Evolutionary conservation across 352 stramenopile genomes (phyloP), one percentile per base, ranked within the genome.

Genomic region (Phytophthora rubi): DNA sequence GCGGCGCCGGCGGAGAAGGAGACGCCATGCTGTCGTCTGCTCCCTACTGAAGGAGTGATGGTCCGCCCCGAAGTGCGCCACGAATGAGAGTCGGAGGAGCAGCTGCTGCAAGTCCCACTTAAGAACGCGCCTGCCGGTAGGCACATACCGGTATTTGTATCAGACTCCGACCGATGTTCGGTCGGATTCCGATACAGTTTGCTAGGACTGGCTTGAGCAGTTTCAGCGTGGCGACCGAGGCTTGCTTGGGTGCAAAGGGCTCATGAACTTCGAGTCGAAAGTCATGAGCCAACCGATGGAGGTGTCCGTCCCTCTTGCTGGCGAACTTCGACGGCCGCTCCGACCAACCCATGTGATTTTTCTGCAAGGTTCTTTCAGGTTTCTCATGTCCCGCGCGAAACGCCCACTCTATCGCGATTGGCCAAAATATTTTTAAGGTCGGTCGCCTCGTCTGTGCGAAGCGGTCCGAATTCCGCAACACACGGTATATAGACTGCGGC

Each of bases 381-480:
- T 16, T 18, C 15, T 44, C 45, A 70, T 67, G 58, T 59, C 48
- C 28, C 59, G 23, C 6, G 8, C 45, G 45, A 52, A 52, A 52
- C 45, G 45, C 45, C 45, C 45, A 23, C 39, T 18, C 39, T 16
- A 16, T 18, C n/a, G 15, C 60, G 53, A 73, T 73, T 73, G 66
- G 66, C 21, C 47, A 32, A 39, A 69, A 61, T 51, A 49, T 49
- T 62, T 65, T 37, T 51, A 62, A 30, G 47, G 21, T 48, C 6
- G 28, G 8, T 39, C 39, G 68, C 2, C 68, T 52, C 62, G 56
- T 67, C 62, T 70, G 62, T 16, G 15, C 30, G 21, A 42, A 53
- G 58, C 30, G 35, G 42, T 53, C 23, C 65, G 18, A 73, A 59
- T 18, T 78, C 57, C 66, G 70, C 70, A 70, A 68, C 9, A 63